Evolutionary conservation across 1,284 basidiomycete species (phyloP).

Genomic region (Cryptococcus floricola): DNA sequence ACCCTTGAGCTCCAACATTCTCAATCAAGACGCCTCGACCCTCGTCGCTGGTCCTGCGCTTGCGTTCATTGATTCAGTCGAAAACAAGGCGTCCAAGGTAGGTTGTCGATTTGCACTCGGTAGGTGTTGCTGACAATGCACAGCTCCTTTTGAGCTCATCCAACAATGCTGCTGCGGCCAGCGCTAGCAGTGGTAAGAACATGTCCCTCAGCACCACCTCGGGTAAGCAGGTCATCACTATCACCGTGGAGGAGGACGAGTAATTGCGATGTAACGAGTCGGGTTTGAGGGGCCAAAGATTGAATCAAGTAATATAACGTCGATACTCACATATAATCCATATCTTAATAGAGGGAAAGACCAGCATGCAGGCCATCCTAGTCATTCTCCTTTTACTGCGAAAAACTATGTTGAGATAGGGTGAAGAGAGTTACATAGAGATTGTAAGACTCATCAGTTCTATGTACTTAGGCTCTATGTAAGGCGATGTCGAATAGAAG

Average conservation of each 20-base stretch:
- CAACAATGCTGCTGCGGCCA: background rate
- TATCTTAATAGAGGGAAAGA: background rate
- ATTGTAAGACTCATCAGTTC: too few relatives aligned
- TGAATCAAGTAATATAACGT: background rate
- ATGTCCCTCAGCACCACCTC: background rate
- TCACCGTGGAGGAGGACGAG: background rate
- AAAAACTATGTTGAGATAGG: too few relatives aligned
- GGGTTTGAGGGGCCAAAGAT: background rate
- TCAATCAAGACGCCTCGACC: slow-evolving; percentile 58
- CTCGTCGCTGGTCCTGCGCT: slow-evolving; percentile 59
- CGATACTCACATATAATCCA: background rate
- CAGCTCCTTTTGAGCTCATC: slow-evolving; percentile 4
- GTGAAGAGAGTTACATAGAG: too few relatives aligned
- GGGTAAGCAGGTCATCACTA: slow-evolving; percentile 8
- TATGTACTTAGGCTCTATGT: too few relatives aligned
- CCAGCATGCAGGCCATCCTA: background rate
- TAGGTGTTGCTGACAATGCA: background rate
- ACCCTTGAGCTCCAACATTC: slow-evolving; percentile 59
- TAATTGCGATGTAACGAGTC: background rate
- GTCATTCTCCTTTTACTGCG: too few relatives aligned
- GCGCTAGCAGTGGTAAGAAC: background rate
- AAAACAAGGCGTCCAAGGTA: slow-evolving; percentile 3
- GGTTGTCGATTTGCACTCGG: background rate
- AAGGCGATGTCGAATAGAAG: too few relatives aligned
- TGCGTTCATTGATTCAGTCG: slow-evolving; percentile 14